Percentiles rank a stretch among this genome's conserved stretches.
phyloP scores from a whole-genome alignment of 1,284 basidiomycete genomes.

The Ustanciosporium gigantosporum region DNA sequence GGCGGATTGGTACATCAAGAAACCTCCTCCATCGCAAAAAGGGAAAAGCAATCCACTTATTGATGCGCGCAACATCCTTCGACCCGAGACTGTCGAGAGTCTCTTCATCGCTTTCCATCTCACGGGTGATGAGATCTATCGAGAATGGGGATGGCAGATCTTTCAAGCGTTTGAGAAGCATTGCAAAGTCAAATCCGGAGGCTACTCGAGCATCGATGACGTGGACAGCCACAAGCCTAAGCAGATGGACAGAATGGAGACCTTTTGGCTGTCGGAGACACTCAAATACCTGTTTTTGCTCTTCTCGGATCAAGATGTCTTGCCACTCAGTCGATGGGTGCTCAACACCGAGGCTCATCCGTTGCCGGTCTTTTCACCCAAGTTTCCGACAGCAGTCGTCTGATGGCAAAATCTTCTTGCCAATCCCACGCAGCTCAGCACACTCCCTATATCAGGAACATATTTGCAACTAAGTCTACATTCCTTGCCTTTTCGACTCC shows the following conservation, averaged over 20 bases:
- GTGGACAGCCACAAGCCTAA: conserved; percentile 68
- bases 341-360: conserved; percentile 73
- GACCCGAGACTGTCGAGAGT: conserved; percentile 92
- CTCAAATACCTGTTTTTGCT: conserved; percentile 91
- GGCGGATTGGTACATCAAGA: conserved; percentile 58
- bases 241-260: conserved; percentile 90
- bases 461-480: too few species aligned
- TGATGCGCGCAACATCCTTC: conserved; percentile 83
- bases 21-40: conserved; percentile 27
- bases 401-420: neutral
- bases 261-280: conserved; percentile 76
- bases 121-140: conserved; percentile 80
- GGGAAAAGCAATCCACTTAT: conserved; percentile 64
- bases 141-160: conserved; percentile 84
- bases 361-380: conserved; percentile 52
- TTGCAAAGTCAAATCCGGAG: conserved; percentile 74
- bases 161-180: conserved; percentile 86
- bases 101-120: conserved; percentile 83
- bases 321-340: conserved; percentile 75
- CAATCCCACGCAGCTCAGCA: neutral
- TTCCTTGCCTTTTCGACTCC: neutral
- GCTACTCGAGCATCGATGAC: conserved; percentile 81
- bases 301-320: conserved; percentile 72
- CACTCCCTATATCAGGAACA: too few species aligned
- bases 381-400: conserved; percentile 36